Percentiles rank a stretch among this genome's conserved stretches.
Conservation (phyloP, 345 rosid species). For the Atalantia buxifolia region DNA sequence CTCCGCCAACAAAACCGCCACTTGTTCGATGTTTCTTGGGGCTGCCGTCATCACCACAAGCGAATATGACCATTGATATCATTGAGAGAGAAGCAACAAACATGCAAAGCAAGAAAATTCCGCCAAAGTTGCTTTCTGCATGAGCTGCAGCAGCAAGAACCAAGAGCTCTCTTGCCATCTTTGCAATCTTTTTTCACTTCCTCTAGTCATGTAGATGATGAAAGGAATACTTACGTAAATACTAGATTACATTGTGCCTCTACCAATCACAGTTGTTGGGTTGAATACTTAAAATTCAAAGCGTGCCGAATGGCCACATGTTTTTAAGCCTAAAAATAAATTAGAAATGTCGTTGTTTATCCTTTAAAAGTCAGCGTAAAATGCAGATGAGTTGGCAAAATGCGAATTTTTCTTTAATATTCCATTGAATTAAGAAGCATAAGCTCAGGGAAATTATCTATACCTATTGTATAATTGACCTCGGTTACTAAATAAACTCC, state of each 20-base stretch:
- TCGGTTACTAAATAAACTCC: background rate
- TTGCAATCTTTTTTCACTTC: no score
- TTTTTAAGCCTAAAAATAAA: background rate
- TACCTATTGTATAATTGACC: background rate
- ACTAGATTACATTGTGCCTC: no score
- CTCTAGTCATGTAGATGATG: no score
- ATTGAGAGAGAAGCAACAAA: slow-evolving; percentile 14
- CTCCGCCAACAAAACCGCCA: no score
- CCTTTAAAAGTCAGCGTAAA: background rate
- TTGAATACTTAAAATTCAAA: no score
- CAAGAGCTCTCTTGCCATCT: slow-evolving; percentile 10
- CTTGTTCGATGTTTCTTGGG: background rate
- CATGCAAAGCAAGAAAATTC: slow-evolving; percentile 4
- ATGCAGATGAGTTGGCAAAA: background rate
- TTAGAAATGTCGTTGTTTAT: background rate
- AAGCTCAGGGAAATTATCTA: background rate
- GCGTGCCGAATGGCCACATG: background rate
- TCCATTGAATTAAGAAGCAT: background rate
- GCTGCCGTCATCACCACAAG: slow-evolving; percentile 10
- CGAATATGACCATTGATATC: slow-evolving; percentile 20
- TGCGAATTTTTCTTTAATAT: background rate
- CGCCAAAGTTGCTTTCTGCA: slow-evolving; percentile 1
- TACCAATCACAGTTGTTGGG: no score
- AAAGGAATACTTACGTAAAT: no score
- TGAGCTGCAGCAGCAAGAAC: background rate